Evolutionary conservation across 768 basidiomycete genomes (phyloP).

Genomic region (Mycena amicta): DNA sequence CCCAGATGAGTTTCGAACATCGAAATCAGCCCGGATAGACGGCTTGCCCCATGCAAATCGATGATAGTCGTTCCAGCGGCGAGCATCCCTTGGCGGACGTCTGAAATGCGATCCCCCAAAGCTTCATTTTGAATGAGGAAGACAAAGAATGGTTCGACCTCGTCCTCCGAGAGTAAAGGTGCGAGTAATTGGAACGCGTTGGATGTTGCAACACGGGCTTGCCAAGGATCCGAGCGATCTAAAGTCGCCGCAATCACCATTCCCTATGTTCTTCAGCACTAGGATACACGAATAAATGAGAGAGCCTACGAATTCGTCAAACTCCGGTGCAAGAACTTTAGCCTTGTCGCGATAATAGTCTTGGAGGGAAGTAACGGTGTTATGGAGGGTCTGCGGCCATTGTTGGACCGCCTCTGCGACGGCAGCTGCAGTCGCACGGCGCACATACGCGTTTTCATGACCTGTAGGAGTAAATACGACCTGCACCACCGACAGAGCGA

Average conservation of each 20-base stretch:
- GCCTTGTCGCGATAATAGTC: slow-evolving; percentile 87
- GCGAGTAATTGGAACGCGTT: slow-evolving; percentile 68
- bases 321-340: slow-evolving; percentile 86
- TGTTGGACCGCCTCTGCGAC: slow-evolving; percentile 77
- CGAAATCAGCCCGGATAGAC: slow-evolving; percentile 72
- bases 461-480: slow-evolving; percentile 42
- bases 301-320: slow-evolving; percentile 83
- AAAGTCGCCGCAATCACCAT: slow-evolving; percentile 89
- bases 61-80: slow-evolving; percentile 79
- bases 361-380: slow-evolving; percentile 57
- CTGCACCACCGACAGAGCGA: too few species aligned
- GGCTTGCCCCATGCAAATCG: slow-evolving; percentile 76
- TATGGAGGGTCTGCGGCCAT: slow-evolving; percentile 60
- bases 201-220: slow-evolving; percentile 75
- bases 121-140: slow-evolving; percentile 88
- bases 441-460: slow-evolving; percentile 80
- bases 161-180: slow-evolving; percentile 59
- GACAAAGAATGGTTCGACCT: slow-evolving; percentile 74
- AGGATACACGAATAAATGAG: neutral
- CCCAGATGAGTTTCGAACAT: slow-evolving; percentile 81
- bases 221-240: slow-evolving; percentile 90
- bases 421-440: slow-evolving; percentile 68
- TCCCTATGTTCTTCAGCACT: slow-evolving; percentile 54
- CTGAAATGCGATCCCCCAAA: slow-evolving; percentile 79
- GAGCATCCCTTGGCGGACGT: slow-evolving; percentile 89